Evolutionary conservation across 768 basidiomycete genomes (phyloP).

Genomic region (Filobasidium floriforme): DNA sequence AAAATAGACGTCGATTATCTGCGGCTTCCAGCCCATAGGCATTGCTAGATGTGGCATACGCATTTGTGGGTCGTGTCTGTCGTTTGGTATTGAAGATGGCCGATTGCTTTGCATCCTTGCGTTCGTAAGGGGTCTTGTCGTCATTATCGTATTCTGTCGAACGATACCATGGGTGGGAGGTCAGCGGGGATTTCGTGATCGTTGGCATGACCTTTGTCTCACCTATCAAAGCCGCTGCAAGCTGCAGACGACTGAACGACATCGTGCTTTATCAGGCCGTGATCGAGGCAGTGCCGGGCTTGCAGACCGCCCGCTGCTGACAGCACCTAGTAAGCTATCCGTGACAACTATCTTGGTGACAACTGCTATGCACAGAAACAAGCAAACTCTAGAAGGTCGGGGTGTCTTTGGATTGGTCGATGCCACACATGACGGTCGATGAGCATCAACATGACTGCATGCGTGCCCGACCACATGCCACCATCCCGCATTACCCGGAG

Average conservation of each 20-base stretch:
- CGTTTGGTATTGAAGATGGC: constrained; percentile 56
- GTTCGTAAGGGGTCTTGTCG: constrained; percentile 46
- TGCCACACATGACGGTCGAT: no score
- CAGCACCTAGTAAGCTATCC: background rate
- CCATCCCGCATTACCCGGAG: background rate
- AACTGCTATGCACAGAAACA: no score
- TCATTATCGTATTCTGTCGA: constrained; percentile 82
- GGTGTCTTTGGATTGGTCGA: no score
- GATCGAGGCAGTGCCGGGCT: background rate
- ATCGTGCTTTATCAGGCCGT: constrained; percentile 14
- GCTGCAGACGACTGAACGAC: constrained; percentile 71
- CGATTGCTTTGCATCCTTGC: constrained; percentile 50
- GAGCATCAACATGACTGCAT: background rate
- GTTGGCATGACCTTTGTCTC: constrained; percentile 34
- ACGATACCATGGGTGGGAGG: background rate
- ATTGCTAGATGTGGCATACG: background rate
- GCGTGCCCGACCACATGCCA: no score
- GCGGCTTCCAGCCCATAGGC: background rate
- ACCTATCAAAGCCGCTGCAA: constrained; percentile 81
- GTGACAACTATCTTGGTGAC: no score
- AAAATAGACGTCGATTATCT: background rate
- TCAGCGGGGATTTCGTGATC: no score
- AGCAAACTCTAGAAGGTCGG: no score
- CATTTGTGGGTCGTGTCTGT: background rate
- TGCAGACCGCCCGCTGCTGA: background rate